Conservation (phyloP, 2,329 filamentous ascomycete genomes). For the Alternaria ethzedia region DNA sequence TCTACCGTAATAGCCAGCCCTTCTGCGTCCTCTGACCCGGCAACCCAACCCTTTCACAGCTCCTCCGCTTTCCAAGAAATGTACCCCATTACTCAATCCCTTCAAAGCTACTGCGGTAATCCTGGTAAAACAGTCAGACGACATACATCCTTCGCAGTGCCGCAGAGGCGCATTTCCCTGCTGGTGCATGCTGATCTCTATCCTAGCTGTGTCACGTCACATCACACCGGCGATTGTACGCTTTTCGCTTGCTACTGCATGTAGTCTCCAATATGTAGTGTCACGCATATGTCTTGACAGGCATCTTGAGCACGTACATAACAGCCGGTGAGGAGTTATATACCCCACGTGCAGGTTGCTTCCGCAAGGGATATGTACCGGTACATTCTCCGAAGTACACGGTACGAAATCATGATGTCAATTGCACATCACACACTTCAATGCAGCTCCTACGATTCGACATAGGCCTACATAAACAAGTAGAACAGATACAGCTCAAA, state of each 20-base stretch:
- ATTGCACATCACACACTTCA: neutral
- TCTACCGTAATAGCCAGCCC: neutral
- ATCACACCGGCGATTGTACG: neutral
- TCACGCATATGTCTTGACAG: neutral
- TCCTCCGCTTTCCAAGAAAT: neutral
- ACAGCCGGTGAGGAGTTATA: neutral
- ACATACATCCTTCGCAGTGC: neutral
- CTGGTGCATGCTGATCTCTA: neutral
- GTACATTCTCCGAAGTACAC: neutral
- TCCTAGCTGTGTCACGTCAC: neutral
- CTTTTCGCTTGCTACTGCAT: neutral
- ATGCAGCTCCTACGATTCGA: neutral
- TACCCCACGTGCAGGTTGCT: neutral
- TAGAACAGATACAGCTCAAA: neutral
- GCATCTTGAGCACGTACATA: neutral
- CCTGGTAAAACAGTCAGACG: neutral
- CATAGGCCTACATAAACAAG: neutral
- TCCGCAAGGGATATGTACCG: neutral
- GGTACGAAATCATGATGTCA: neutral
- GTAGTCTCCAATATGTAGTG: neutral
- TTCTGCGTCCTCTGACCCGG: neutral
- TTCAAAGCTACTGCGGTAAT: neutral
- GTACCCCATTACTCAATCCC: neutral
- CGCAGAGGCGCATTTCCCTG: neutral
- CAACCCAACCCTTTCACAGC: neutral